A percentile compares a stretch with the other conserved stretches of the same genome.
These are phyloP conservation scores for Schwanniomyces vanrijiae DNA, from an alignment of 805 yeast genomes.

Conservation along the genomic window DNA sequence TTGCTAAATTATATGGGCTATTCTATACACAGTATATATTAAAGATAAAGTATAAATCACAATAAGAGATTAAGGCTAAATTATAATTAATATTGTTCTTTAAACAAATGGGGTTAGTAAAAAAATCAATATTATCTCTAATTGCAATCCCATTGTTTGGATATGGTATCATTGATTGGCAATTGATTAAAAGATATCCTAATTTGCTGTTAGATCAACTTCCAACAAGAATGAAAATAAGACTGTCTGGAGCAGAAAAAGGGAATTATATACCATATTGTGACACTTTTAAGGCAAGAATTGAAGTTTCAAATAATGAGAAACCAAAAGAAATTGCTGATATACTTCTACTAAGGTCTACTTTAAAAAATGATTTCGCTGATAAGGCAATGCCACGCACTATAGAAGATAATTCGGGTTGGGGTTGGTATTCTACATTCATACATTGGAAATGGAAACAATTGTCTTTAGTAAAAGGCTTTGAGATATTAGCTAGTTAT, in stretches of 20 bases:
- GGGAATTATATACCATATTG: neutral
- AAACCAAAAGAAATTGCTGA: neutral
- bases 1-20: no score
- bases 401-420: neutral
- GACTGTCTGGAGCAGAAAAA: neutral
- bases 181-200: neutral
- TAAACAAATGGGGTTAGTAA: neutral
- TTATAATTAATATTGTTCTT: no score
- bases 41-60: no score
- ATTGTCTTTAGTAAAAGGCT: neutral
- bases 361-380: neutral
- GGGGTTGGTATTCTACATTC: neutral
- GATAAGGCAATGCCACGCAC: neutral
- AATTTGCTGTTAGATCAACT: neutral
- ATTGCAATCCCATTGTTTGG: neutral
- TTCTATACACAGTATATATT: no score
- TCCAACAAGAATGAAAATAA: neutral
- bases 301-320: neutral
- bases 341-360: neutral
- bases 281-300: neutral
- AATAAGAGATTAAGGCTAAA: no score
- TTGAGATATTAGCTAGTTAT: constrained; percentile 1
- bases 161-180: neutral
- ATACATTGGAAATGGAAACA: constrained; percentile 3
- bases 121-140: neutral